Base-by-base conservation (phyloP, 129 eudicot genomes). In the Helichrysum umbraculigerum region DNA sequence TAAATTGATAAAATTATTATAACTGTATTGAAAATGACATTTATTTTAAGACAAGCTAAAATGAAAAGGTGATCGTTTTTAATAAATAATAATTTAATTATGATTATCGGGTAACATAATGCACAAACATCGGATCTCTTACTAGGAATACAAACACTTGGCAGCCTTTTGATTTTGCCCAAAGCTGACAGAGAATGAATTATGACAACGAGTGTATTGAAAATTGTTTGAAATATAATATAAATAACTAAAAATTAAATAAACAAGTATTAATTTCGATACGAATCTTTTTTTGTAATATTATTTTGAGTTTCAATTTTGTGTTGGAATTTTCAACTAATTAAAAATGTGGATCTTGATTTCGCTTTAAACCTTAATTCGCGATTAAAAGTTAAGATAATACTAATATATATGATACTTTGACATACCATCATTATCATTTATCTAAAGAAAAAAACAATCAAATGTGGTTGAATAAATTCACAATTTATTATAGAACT, bases 301-400 rank as follows among this genome's bases (percentile, higher is more conserved):
- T 21, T 25, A 25, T 25, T 25, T 0, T 34, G 39, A 63, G 52
- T 47, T 63, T 44, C 21, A 62, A 60, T 58, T 68, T 2, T 35
- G 59, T 79, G 68, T 79, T 73, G 83, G 70, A 73, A 39, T 66
- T 79, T 79, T 79, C 79, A 73, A 79, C 79, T 66, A 73, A 79
- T 79, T 66, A 66, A 73, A 70, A 79, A 73, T 66, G 83, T 79
- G 83, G 83, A 79, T 79, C 79, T 71, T 79, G 83, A 79, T 73
- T 72, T 78, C 56, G 69, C 69, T 79, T 73, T 68, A 54, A 29
- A 79, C 54, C 54, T 78, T 25, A 25, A 25, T 25, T 78, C 74
- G 66, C 74, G 79, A 73, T 72, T 73, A 54, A 17, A 44, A 21
- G 62, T 32, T 30, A 8, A n/a, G n/a, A n/a, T n/a, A n/a, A n/a